Evolutionary conservation across 495 filamentous ascomycete species (phyloP), one percentile per base, ranked within the genome.

Genomic region (Achaetomiella virescens): DNA sequence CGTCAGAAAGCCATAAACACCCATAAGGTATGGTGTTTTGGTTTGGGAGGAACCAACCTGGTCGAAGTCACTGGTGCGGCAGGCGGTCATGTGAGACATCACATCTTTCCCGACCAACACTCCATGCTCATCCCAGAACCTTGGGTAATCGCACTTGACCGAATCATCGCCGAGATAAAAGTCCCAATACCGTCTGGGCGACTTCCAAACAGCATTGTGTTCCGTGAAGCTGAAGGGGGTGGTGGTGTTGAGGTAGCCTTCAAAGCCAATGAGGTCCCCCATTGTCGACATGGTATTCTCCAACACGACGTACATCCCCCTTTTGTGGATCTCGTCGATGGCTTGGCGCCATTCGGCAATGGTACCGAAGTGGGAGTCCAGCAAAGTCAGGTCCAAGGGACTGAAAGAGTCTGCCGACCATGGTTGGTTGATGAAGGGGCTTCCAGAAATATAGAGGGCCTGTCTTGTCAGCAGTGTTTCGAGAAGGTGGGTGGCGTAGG

Each of bases 251-350:
- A 85, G 69, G 61, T 80, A 84, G 5, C 81, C 82, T 44, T 84
- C 73, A 61, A 86, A 87, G 0, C 82, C 83, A 52, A 87, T 76
- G 42, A 87, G 72, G 60, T 87, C 82, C 40, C 83, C 81, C 80
- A 87, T 77, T 75, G 84, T 88, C 33, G 84, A 75, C 59, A 88
- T 72, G 1, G 85, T 89, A 60, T 87, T 86, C 60, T 89, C 85
- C 50, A 88, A 72, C 22, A 89, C 72, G 38, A 88, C 81, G 72
- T 87, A 89, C 84, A 89, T 88, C 33, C 79, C 82, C n/a, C 82
- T 76, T 2, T 66, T 68, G 65, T 87, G 84, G n/a, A 88, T 83
- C 44, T 84, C 85, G 5, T 73, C 70, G 36, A 89, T 82, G 8
- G 80, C 77, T 41, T 74, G 65, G 60, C 83, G 79, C 85, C 86